Evolutionary conservation across 106 monocot genomes (phyloP).

Genomic region (Allium cepa): DNA sequence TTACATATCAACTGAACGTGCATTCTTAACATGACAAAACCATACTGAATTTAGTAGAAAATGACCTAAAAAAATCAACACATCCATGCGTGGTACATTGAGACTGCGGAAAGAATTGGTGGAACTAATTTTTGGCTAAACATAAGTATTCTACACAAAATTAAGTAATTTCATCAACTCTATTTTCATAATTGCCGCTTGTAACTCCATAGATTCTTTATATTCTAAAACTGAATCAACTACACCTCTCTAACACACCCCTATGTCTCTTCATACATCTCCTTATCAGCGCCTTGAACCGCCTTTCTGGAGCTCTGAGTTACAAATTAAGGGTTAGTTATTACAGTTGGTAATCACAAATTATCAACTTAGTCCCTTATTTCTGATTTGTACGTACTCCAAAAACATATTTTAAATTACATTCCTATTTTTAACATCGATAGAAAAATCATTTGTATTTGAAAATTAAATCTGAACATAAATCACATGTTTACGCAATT

Average conservation of each 20-base stretch:
- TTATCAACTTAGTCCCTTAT: no score
- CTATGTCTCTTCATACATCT: conserved; percentile 47
- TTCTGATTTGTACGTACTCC: no score
- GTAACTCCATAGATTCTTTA: conserved; percentile 60
- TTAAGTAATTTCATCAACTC: conserved; percentile 29
- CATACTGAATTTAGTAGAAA: no score
- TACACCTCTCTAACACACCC: conserved; percentile 39
- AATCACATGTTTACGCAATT: no score
- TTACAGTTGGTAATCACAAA: no score
- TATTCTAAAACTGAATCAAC: conserved; percentile 50
- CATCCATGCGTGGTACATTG: neutral
- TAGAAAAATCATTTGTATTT: no score
- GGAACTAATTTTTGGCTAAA: conserved; percentile 1
- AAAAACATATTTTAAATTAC: no score
- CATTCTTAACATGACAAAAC: no score
- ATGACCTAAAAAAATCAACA: no score
- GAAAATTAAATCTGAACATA: no score
- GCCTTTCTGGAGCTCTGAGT: conserved; percentile 47
- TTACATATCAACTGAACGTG: no score
- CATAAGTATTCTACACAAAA: conserved; percentile 5
- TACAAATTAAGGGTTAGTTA: neutral
- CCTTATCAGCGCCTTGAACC: conserved; percentile 23
- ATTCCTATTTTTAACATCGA: no score
- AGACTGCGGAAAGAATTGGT: neutral
- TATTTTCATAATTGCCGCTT: conserved; percentile 21